Base-by-base conservation (phyloP, 2,329 filamentous ascomycete genomes). In the Ceratocystis smalleyi region DNA sequence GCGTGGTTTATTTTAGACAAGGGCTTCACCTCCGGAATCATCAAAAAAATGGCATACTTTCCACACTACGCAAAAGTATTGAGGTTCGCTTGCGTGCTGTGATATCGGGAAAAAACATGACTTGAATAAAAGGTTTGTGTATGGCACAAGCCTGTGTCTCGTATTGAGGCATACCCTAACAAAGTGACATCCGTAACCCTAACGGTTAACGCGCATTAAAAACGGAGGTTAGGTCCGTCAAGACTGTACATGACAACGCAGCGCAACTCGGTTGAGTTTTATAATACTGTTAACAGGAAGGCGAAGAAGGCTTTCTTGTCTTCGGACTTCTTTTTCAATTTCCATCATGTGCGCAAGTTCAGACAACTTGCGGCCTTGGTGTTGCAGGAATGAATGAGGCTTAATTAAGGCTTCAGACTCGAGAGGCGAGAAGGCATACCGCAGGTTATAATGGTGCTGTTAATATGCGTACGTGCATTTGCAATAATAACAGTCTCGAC, bases 21-120 rank as follows among this genome's bases (percentile, higher is more conserved):
- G 74, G 75, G 73, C 71, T 76, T 76, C 74, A 75, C 75, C 76
- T 77, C 74, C 75, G 76, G 76, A 72, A 76, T 77, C 72, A 76
- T 77, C 75, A 76, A 77, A 73, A 76, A 76, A 69, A 68, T 68
- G 69, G 68, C 67, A 69, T 65, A 61, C 62, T 63, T 63, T 63
- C 62, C 62, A 63, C 62, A 59, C 5, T 15, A 24, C 51, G 59
- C 51, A 45, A 47, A 19, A 51, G 22, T 19, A 24, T n/a, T 57
- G 54, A 35, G 12, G 15, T 8, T 32, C 24, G 22, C 12, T 24
- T 51, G 47, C 7, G 10, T 51, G 47, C 47, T 24, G 22, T 49
- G 22, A 24, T 19, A 24, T 51, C 12, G 22, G 19, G 24, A 27
- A 24, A 15, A 22, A 19, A 24, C 6, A 51, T 5, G 45, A 3